Conservation (phyloP, 345 rosid genomes). For the Gossypium bickii region DNA sequence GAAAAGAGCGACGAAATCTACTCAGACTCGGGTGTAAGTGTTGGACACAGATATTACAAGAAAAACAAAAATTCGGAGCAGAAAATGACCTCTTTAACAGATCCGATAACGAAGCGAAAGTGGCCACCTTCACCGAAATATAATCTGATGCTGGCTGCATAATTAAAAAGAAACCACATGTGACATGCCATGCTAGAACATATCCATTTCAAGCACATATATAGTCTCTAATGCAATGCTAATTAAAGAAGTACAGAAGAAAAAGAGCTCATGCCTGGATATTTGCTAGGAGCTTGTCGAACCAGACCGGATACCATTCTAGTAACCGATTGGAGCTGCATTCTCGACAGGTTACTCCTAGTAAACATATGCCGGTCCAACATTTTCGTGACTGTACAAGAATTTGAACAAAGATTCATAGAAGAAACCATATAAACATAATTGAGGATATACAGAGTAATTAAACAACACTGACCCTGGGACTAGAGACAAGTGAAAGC, state of each 20-base stretch:
- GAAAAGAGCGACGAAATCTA: not conserved
- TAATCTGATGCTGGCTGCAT: constrained; percentile 16
- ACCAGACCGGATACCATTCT: constrained; percentile 5
- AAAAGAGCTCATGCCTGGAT: constrained; percentile 10
- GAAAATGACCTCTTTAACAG: constrained; percentile 13
- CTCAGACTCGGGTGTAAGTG: not conserved
- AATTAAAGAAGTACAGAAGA: not conserved
- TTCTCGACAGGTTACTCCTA: constrained; percentile 6
- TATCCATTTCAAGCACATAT: not conserved
- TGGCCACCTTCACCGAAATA: constrained; percentile 6
- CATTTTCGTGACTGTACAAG: constrained; percentile 5
- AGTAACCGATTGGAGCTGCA: constrained; percentile 7
- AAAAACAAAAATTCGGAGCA: not conserved
- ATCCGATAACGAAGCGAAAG: constrained; percentile 3
- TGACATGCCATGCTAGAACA: not conserved
- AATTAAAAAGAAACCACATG: not conserved
- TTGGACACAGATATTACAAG: not conserved
- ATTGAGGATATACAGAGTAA: not conserved
- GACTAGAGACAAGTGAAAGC: constrained; percentile 5
- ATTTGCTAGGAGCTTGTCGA: not conserved
- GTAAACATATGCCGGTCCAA: constrained; percentile 10
- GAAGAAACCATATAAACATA: too few relatives aligned
- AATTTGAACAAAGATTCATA: not conserved
- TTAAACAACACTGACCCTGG: constrained; percentile 11
- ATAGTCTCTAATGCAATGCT: too few relatives aligned